Evolutionary conservation across 2,329 filamentous ascomycete species (phyloP).

Genomic region (Exophiala sp.): DNA sequence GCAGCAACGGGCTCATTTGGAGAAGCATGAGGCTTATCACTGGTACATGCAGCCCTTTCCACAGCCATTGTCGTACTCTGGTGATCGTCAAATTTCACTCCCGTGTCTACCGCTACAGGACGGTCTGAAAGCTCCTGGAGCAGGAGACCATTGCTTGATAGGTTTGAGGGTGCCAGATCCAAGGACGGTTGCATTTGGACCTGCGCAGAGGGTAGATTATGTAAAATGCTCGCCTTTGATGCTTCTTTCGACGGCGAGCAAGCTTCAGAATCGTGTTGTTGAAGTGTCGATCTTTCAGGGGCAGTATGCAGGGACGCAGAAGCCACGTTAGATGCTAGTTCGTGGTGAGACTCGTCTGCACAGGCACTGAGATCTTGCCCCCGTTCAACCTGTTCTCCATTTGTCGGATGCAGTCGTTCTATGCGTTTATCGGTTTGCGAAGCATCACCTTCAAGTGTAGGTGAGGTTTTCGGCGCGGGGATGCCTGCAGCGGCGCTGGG

Average conservation of each 20-base stretch:
- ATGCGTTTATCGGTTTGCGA: too few relatives aligned
- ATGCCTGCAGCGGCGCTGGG: too few relatives aligned
- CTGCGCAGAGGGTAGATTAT: conserved; percentile 15
- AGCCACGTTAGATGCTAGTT: neutral
- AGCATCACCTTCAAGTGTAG: too few relatives aligned
- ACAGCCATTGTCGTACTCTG: neutral
- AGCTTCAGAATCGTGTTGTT: neutral
- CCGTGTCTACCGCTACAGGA: neutral
- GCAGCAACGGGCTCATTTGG: too few relatives aligned
- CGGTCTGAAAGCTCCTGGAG: neutral
- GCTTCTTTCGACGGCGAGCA: conserved; percentile 13
- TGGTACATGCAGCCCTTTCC: neutral
- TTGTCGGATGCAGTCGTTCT: too few relatives aligned
- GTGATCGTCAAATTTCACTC: neutral
- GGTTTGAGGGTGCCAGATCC: conserved; percentile 8
- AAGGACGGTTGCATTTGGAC: neutral
- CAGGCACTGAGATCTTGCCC: too few relatives aligned
- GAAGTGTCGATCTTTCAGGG: neutral
- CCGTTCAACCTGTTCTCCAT: too few relatives aligned
- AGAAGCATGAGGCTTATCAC: too few relatives aligned
- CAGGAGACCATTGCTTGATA: conserved; percentile 15
- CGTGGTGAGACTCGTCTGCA: too few relatives aligned
- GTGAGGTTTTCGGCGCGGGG: too few relatives aligned
- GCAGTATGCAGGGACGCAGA: conserved; percentile 6
- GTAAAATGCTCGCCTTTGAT: neutral